Base-by-base conservation (phyloP, 257 asterid species). In the Lithospermum erythrorhizon region DNA sequence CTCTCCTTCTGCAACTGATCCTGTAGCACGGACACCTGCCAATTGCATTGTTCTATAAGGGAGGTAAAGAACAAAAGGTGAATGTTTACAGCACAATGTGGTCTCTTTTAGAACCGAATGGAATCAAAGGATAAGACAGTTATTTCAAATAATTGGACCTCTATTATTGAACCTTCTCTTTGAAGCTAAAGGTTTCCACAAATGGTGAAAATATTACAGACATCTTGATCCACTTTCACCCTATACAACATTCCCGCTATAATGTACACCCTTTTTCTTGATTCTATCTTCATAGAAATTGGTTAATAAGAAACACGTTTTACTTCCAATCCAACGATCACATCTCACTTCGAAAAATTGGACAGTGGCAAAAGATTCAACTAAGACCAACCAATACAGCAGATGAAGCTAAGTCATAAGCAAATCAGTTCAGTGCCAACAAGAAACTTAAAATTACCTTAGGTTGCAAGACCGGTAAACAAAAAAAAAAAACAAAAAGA, bases 1-100 rank as follows among this genome's bases (percentile, higher is more conserved):
- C 63, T 78, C 72, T 93, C 96, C 78, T 81, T 84, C 67, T 85
- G 83, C 69, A 93, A 73, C 76, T 83, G 87, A 63, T 76, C 90
- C 65, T 78, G 79, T 52, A 93, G 81, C 66, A 84, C 81, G 72
- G 80, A 75, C 65, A 89, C 95, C 99, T 93, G 78, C 14, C 27
- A 61, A 41, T 41, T 11, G 15, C 14, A 41, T 13, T 14, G 16
- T 11, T 41, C 49, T 41, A 14, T 41, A 41, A 41, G 49, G 49
- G 49, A 3, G 49, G 18, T 3, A 11, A 41, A 41, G 16, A 41
- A 35, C 49, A 41, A 41, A 13, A 41, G 49, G 18, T 2, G 4
- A 41, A 14, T 41, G 17, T 41, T 3, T 11, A 11, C 49, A 41
- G 49, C 49, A 41, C 18, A 41, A 41, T 41, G 16, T 41, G 2